Percentiles rank a stretch among this genome's conserved stretches.
These are phyloP conservation scores for Dianthus caryophyllus DNA, from an alignment of 148 eudicot genomes.

Conservation along the genomic window DNA sequence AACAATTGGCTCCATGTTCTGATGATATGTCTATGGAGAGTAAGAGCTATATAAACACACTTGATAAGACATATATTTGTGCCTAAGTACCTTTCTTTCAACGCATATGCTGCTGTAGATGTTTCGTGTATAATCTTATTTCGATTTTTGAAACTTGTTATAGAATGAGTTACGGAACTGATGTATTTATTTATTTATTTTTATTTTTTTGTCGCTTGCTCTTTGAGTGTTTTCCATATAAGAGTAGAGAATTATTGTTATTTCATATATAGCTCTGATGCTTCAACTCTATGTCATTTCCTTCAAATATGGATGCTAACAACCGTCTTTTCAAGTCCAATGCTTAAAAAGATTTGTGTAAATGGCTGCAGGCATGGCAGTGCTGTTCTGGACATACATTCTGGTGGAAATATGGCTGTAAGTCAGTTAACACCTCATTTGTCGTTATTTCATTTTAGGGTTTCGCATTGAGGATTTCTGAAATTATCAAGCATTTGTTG, in stretches of 20 bases:
- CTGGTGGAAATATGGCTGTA: constrained; percentile 95
- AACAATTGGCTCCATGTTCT: neutral
- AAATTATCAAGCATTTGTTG: neutral
- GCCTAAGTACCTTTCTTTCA: neutral
- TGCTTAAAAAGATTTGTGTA: neutral
- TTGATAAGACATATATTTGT: neutral
- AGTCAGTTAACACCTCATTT: constrained; percentile 26
- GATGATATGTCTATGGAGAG: neutral
- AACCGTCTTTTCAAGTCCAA: neutral
- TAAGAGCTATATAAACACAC: neutral
- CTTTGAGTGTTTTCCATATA: neutral
- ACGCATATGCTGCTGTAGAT: neutral
- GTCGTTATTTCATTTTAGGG: neutral
- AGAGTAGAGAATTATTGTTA: constrained; percentile 5
- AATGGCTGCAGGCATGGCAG: constrained; percentile 75
- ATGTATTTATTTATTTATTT: neutral
- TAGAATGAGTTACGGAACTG: neutral
- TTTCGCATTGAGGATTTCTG: neutral
- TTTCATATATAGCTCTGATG: neutral
- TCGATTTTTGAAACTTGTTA: neutral
- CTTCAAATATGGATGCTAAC: neutral
- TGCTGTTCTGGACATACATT: constrained; percentile 72
- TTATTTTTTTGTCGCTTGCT: too few relatives aligned
- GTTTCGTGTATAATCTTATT: too few relatives aligned
- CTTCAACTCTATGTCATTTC: neutral